Evolutionary conservation across 116 monocot genomes (phyloP).

Genomic region (Trichopus zeylanicus): DNA sequence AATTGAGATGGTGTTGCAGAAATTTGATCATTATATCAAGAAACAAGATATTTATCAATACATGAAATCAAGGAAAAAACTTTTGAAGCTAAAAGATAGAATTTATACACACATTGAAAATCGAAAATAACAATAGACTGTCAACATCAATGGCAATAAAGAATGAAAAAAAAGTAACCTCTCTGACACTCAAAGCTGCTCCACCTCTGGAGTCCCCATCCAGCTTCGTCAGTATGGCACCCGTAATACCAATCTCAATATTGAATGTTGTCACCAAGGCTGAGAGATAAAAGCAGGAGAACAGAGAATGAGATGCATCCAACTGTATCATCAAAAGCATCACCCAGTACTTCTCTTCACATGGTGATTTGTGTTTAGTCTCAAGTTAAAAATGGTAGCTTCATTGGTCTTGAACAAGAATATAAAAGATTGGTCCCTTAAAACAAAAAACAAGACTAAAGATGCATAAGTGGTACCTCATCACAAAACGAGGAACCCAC

Average conservation of each 20-base stretch:
- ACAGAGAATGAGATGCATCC: background rate
- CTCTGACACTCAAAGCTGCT: conserved; percentile 94
- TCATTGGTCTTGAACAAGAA: background rate
- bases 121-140: background rate
- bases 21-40: no score
- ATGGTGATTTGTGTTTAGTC: no score
- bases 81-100: no score
- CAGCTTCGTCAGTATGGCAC: conserved; percentile 93
- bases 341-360: no score
- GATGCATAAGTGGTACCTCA: background rate
- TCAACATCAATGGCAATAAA: background rate
- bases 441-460: background rate
- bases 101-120: no score
- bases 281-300: conserved; percentile 13
- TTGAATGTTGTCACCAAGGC: conserved; percentile 95
- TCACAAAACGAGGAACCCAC: background rate
- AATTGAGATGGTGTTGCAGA: no score
- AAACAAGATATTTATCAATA: no score
- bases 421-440: background rate
- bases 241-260: conserved; percentile 90
- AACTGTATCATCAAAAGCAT: no score
- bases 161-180: conserved; percentile 32
- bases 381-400: no score
- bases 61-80: no score
- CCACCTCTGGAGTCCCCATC: conserved; percentile 98